Base-by-base conservation (phyloP, 2,329 filamentous ascomycete genomes). In the Penicillium sp. region DNA sequence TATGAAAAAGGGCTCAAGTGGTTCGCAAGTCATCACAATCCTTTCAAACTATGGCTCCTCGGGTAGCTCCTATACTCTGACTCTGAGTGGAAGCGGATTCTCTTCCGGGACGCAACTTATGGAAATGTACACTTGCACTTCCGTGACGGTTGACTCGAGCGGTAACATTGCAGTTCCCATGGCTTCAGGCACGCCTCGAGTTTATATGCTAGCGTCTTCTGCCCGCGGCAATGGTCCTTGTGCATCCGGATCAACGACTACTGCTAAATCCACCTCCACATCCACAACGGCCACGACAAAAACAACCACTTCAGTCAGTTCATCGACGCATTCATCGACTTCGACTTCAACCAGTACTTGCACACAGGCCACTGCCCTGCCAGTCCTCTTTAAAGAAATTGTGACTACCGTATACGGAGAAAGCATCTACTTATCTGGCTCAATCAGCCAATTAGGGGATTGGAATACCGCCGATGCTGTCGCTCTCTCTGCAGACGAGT, bases 361-460 rank as follows among this genome's bases (percentile, higher is more conserved):
- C 23, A 60, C 62, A 9, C 59, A 64, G 2, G 61, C 67, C 0
- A 65, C 76, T 0, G 70, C 77, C 0, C 79, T 87, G 6, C 74
- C 81, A 0, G 81, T 90, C 7, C 83, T 83, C 0, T 89, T 90
- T 71, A 75, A 83, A 44, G 82, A 80, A 56, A 64, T 76, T 1
- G 83, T 79, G 18, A 76, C 73, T 1, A 90, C 87, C 0, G 61
- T 61, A 1, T 84, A 70, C 47, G 87, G 87, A 4, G 79, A 90
- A 68, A 85, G 78, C 12, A 79, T 91, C 65, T 86, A 85, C 67
- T 70, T 91, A 9, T 77, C 81, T 0, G 88, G 88, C 10, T 83
- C 79, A 52, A 77, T 79, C 45, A 63, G 75, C 0, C 73, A 79
- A 28, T 79, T 91, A 7, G 87, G 87, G 9, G 77, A 66, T 61